phyloP scores from a whole-genome alignment of 2,329 filamentous ascomycete species.

The Lasiodiplodia sp. region DNA sequence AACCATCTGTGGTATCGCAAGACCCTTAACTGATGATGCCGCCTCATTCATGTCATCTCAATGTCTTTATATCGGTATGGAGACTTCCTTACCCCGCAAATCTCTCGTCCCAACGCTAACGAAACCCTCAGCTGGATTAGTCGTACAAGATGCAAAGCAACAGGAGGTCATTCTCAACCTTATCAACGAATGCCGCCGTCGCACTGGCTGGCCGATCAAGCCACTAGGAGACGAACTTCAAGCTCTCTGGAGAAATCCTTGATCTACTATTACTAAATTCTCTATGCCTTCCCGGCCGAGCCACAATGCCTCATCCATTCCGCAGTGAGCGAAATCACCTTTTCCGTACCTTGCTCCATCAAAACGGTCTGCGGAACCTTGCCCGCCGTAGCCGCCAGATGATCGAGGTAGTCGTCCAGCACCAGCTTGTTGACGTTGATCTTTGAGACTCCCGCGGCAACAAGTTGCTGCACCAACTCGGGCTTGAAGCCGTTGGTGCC shows the following conservation, averaged over 20 bases:
- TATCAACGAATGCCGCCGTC: constrained; percentile 11
- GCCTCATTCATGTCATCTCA: constrained; percentile 29
- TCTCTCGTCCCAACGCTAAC: background rate
- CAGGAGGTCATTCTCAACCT: constrained; percentile 13
- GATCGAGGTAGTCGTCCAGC: constrained; percentile 54
- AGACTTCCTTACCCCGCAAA: no score
- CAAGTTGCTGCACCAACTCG: constrained; percentile 60
- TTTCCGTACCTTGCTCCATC: constrained; percentile 55
- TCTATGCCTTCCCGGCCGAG: constrained; percentile 53
- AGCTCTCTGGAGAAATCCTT: constrained; percentile 12
- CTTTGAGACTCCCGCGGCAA: constrained; percentile 61
- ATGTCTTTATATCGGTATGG: constrained; percentile 28
- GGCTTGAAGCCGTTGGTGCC: constrained; percentile 64
- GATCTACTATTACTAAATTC: background rate
- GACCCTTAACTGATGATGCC: constrained; percentile 22
- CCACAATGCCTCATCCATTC: constrained; percentile 59
- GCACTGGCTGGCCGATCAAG: constrained; percentile 24
- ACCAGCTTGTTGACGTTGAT: constrained; percentile 66
- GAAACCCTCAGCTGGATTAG: background rate
- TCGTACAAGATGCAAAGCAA: constrained; percentile 4
- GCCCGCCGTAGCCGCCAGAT: constrained; percentile 51
- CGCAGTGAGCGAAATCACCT: constrained; percentile 51
- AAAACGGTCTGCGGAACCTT: constrained; percentile 46
- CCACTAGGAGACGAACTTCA: constrained; percentile 9
- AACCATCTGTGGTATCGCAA: constrained; percentile 33